Conservation (phyloP, 148 eudicot species). For the Chenopodium quinoa region DNA sequence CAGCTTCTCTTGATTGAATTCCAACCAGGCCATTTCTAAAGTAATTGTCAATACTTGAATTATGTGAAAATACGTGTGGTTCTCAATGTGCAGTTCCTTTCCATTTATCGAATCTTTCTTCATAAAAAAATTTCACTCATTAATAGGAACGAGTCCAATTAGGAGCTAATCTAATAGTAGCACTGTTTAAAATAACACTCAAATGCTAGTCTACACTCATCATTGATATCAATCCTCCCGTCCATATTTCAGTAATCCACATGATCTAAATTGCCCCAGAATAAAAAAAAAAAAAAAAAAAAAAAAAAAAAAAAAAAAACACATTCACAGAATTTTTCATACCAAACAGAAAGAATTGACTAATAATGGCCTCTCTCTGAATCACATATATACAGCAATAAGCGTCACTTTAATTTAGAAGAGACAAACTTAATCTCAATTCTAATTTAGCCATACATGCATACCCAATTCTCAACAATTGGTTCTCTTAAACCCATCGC, state of each 20-base stretch:
- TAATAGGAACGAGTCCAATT: background rate
- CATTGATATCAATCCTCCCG: background rate
- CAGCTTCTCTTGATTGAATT: background rate
- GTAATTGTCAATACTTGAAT: background rate
- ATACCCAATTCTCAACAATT: no score
- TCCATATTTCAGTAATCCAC: background rate
- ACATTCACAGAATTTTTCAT: background rate
- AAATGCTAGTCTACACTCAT: background rate
- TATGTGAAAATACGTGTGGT: background rate
- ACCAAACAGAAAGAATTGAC: background rate
- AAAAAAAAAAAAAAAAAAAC: no score
- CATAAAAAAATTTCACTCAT: background rate
- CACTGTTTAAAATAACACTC: background rate
- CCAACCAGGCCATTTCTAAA: background rate
- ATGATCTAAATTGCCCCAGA: background rate
- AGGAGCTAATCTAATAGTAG: background rate
- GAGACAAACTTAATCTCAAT: no score
- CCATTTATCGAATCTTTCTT: background rate
- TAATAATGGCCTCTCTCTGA: no score
- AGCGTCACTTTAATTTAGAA: no score
- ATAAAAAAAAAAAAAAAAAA: background rate
- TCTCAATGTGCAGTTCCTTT: background rate
- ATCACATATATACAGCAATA: no score
- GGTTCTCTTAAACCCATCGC: no score
- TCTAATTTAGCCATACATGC: no score